phyloP scores from a whole-genome alignment of 2,329 filamentous ascomycete genomes.

The Fusarium bactridioides region DNA sequence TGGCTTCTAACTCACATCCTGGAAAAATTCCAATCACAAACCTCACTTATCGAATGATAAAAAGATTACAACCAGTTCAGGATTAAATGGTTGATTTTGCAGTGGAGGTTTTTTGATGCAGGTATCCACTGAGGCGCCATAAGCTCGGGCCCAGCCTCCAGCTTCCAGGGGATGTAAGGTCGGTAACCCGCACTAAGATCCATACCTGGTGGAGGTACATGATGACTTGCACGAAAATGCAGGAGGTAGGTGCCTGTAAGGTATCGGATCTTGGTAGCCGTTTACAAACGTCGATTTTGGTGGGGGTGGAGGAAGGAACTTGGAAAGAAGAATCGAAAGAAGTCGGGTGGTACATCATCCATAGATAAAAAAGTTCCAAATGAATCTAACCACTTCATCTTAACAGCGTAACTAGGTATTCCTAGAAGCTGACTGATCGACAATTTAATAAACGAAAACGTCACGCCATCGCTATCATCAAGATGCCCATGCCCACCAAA shows the following conservation, averaged over 20 bases:
- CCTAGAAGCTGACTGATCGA: conserved; percentile 13
- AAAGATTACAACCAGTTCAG: not conserved
- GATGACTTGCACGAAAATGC: conserved; percentile 30
- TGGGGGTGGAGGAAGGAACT: conserved; percentile 8
- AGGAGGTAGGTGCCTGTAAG: conserved; percentile 22
- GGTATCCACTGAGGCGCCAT: conserved; percentile 17
- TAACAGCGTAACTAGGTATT: not conserved
- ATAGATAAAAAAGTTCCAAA: not conserved
- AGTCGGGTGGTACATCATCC: not conserved
- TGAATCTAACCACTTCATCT: not conserved
- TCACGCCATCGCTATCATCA: conserved; percentile 19
- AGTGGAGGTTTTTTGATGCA: conserved; percentile 15
- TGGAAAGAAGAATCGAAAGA: not conserved
- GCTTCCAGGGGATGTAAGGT: conserved; percentile 14
- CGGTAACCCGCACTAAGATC: conserved; percentile 6
- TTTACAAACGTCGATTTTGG: conserved; percentile 15
- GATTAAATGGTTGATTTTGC: conserved; percentile 6
- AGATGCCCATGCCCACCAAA: conserved; percentile 1
- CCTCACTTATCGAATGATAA: conserved; percentile 33
- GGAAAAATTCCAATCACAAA: conserved; percentile 8
- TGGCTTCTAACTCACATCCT: conserved; percentile 13
- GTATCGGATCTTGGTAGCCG: conserved; percentile 20
- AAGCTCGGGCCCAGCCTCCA: conserved; percentile 22
- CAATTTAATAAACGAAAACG: conserved; percentile 9
- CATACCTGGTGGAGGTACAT: conserved; percentile 17